Conservation (phyloP, 768 basidiomycete species). For the Austroboletus festivus region DNA sequence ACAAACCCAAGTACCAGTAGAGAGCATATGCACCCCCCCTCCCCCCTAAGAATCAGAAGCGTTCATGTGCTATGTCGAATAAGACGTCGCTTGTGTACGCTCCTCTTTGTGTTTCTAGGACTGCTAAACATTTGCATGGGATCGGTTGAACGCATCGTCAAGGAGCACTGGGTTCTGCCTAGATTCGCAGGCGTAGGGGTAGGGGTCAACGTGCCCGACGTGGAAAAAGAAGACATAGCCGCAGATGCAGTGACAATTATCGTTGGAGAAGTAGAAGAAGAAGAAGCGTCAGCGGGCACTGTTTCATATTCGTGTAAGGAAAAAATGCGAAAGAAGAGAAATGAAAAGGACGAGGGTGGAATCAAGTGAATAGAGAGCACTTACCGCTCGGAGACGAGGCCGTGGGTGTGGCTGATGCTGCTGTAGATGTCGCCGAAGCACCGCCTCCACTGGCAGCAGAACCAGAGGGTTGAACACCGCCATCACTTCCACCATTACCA, state of each 20-base stretch:
- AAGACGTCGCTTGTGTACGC: constrained; percentile 25
- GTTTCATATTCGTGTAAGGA: constrained; percentile 22
- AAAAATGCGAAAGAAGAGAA: neutral
- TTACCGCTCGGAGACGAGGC: constrained; percentile 17
- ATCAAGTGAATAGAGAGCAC: constrained; percentile 5
- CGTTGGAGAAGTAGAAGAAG: constrained; percentile 11
- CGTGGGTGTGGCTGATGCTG: constrained; percentile 12
- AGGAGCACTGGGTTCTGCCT: constrained; percentile 18
- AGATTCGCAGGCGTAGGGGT: neutral
- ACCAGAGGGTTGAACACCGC: constrained; percentile 23
- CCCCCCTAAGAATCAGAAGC: no score
- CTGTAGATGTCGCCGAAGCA: constrained; percentile 14
- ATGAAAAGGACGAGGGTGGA: neutral
- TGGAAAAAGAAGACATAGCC: constrained; percentile 6
- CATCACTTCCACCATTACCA: constrained; percentile 7
- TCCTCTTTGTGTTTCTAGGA: constrained; percentile 13
- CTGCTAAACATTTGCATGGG: constrained; percentile 9
- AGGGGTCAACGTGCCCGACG: no score
- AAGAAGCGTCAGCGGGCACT: constrained; percentile 24
- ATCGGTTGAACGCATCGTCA: constrained; percentile 14
- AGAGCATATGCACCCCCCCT: no score
- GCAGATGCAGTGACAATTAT: neutral
- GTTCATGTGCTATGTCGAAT: constrained; percentile 12
- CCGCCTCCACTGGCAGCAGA: constrained; percentile 10
- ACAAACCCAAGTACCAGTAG: no score